Percentiles rank a stretch among this genome's conserved stretches.
Evolutionary conservation across 1,284 basidiomycete genomes (phyloP).

Genomic region (Stygiomarasmius scandens): DNA sequence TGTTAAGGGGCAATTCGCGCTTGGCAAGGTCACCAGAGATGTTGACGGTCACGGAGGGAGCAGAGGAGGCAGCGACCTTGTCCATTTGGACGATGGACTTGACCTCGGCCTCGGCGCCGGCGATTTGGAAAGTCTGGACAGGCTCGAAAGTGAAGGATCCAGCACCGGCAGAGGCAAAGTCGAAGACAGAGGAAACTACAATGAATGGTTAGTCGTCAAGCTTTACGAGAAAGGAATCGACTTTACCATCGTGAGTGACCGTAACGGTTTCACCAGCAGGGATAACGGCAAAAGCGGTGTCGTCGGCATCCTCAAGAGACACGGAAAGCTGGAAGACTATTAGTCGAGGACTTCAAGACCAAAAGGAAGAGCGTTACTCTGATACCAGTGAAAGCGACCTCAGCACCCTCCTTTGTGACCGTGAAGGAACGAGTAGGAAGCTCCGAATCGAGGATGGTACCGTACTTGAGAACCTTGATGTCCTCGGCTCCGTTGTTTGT

Average conservation of each 20-base stretch:
- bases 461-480: slow-evolving; percentile 44
- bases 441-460: slow-evolving; percentile 43
- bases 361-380: slow-evolving; percentile 29
- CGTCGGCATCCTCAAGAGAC: slow-evolving; percentile 34
- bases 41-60: slow-evolving; percentile 32
- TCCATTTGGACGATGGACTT: slow-evolving; percentile 20
- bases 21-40: slow-evolving; percentile 30
- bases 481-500: slow-evolving; percentile 41
- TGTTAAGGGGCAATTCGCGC: slow-evolving; percentile 21
- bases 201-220: not conserved
- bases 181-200: slow-evolving; percentile 15
- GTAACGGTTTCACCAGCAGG: slow-evolving; percentile 41
- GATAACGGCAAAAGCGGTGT: slow-evolving; percentile 43
- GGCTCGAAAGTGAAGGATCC: slow-evolving; percentile 18
- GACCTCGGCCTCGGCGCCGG: slow-evolving; percentile 22
- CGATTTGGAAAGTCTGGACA: slow-evolving; percentile 15
- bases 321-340: slow-evolving; percentile 32
- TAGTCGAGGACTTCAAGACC: not conserved
- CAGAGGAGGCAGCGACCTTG: slow-evolving; percentile 24
- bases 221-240: not conserved
- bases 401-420: slow-evolving; percentile 41
- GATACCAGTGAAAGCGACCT: slow-evolving; percentile 44
- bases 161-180: slow-evolving; percentile 17
- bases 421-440: slow-evolving; percentile 47
- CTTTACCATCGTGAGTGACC: slow-evolving; percentile 39